Evolutionary conservation across 2,329 filamentous ascomycete species (phyloP), one percentile per base, ranked within the genome.

Genomic region (Penicillium sp.): DNA sequence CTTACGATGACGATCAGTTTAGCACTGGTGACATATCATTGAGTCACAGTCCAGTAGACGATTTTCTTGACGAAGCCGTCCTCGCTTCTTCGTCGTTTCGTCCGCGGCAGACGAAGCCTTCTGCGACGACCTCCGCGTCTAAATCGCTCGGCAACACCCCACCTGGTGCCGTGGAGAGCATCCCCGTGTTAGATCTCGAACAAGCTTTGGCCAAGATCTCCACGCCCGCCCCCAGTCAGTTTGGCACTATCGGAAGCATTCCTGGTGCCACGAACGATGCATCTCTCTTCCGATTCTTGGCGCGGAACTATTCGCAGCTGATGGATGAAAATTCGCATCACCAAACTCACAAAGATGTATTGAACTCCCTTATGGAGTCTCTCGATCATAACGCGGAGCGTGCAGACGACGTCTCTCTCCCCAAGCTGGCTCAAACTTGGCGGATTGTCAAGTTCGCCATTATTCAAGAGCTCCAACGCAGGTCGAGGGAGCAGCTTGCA

Each of bases 351-450:
- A 30, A 60, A 24, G 58, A 69, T 46, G 55, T 62, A 7, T 54
- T 76, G 29, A 64, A 59, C 9, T 62, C 61, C 7, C 56, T 79
- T 34, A 55, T 74, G 17, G 70, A 75, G 8, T 73, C 75, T 5
- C 78, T 84, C 43, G 74, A 79, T 46, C 74, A 78, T 27, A 86
- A 85, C 66, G 80, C 80, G 4, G 70, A 75, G 39, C 75, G 79
- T 56, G 81, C 81, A 21, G 75, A 82, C 54, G 69, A 74, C 50
- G 75, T 76, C 27, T 76, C 77, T 32, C 68, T 79, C 55, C 72
- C 79, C 57, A 75, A 78, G 47, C 69, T 83, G 39, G 80, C 84
- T 26, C 80, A 85, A 56, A 82, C 81, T 17, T 87, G 83, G 83
- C 78, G 77, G 47, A 76, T 86, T 18, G 67, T 84, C 27, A 79